phyloP scores from a whole-genome alignment of 768 basidiomycete species.

The Russula earlei region DNA sequence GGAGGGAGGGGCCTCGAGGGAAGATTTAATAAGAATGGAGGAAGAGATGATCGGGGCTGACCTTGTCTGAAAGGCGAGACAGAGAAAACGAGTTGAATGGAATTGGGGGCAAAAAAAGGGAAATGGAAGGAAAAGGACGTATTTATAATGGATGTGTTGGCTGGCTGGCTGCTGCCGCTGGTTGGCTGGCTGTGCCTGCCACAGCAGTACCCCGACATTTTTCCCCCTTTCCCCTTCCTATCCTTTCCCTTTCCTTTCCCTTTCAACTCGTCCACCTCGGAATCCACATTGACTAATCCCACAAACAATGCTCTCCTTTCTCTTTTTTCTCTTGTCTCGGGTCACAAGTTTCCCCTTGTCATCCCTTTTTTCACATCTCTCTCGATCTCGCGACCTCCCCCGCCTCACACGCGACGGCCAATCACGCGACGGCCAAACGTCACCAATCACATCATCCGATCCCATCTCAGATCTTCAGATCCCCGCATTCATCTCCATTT shows the following conservation, averaged over 20 bases:
- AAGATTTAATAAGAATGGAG: constrained; percentile 10
- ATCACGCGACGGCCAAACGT: constrained; percentile 6
- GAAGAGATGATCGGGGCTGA: constrained; percentile 7
- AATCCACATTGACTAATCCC: neutral
- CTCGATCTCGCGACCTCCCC: constrained; percentile 2
- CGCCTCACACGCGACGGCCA: constrained; percentile 2
- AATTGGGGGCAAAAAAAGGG: constrained; percentile 17
- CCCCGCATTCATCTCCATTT: neutral
- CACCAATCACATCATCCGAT: constrained; percentile 17
- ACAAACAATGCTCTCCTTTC: neutral
- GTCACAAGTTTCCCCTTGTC: constrained; percentile 15
- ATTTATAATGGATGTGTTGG: constrained; percentile 9
- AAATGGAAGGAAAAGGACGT: constrained; percentile 13
- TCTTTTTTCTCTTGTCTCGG: neutral
- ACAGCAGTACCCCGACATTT: constrained; percentile 7
- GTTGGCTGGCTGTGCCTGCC: constrained; percentile 10
- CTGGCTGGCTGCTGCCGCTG: neutral
- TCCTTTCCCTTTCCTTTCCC: constrained; percentile 3
- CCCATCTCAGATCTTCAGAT: constrained; percentile 13
- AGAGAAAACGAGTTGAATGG: neutral
- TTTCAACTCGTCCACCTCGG: constrained; percentile 8
- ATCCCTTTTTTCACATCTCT: constrained; percentile 10
- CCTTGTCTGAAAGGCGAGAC: constrained; percentile 15
- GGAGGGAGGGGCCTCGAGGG: neutral
- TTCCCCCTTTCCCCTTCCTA: constrained; percentile 4